Percentiles rank a stretch among this genome's conserved stretches.
These are phyloP conservation scores for Plasmodium yoelii DNA, from an alignment of 169 alveolate species.

Conservation along the genomic window DNA sequence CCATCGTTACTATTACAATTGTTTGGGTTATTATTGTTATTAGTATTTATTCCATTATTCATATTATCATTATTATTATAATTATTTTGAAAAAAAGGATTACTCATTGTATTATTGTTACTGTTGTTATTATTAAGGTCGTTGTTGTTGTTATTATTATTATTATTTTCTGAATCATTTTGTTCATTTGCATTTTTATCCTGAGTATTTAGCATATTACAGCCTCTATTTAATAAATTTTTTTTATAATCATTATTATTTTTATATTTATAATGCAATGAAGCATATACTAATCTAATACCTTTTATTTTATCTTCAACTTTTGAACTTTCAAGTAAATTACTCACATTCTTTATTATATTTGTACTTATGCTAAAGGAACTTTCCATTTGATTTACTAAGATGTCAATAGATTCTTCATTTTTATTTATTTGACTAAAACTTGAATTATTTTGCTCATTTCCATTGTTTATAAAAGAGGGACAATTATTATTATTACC, in stretches of 20 bases:
- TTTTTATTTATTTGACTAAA: conserved; percentile 60
- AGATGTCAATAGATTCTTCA: conserved; percentile 71
- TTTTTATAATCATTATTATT: conserved; percentile 66
- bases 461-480: conserved; percentile 31
- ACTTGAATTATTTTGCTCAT: conserved; percentile 27
- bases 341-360: conserved; percentile 69
- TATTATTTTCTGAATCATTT: conserved; percentile 21
- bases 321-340: conserved; percentile 60
- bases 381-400: conserved; percentile 76
- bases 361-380: conserved; percentile 69
- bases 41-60: neutral
- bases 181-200: conserved; percentile 63
- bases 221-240: conserved; percentile 73
- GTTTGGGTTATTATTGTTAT: neutral
- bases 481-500: conserved; percentile 22
- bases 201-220: conserved; percentile 51
- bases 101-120: neutral
- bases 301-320: conserved; percentile 75
- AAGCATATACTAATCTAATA: conserved; percentile 65
- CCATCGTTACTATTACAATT: conserved; percentile 3
- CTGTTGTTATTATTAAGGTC: conserved; percentile 2
- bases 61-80: neutral
- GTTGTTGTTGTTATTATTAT: conserved; percentile 27
- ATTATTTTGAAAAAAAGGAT: conserved; percentile 1
- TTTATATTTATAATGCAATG: conserved; percentile 73